Conservation (phyloP, 164 flowering plant species). For the Vitis rotundifolia region DNA sequence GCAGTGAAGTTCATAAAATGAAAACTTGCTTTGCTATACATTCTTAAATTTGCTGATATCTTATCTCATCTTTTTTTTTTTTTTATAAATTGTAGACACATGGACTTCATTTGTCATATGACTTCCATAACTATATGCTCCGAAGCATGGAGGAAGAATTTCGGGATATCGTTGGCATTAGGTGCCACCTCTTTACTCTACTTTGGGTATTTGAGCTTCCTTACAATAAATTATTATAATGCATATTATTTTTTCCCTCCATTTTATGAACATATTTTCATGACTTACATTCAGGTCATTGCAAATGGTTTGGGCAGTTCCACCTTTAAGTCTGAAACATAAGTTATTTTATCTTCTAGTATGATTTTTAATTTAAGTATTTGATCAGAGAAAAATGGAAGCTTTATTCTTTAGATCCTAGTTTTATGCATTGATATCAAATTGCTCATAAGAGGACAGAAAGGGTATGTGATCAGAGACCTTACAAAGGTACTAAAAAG, state of each 20-base stretch:
- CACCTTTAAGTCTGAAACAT: too few relatives aligned
- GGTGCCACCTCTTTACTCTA: slow-evolving; percentile 36
- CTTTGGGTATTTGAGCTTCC: background rate
- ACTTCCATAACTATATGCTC: slow-evolving; percentile 86
- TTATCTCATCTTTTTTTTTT: background rate
- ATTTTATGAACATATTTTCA: background rate
- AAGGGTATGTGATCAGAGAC: too few relatives aligned
- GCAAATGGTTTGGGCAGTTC: too few relatives aligned
- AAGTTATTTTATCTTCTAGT: too few relatives aligned
- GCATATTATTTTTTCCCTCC: background rate
- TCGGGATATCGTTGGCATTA: slow-evolving; percentile 84
- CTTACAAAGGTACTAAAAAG: too few relatives aligned
- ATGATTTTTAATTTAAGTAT: too few relatives aligned
- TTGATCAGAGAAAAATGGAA: too few relatives aligned
- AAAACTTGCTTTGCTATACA: background rate
- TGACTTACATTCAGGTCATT: background rate
- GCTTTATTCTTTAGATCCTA: too few relatives aligned
- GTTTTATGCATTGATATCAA: too few relatives aligned
- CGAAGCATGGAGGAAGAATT: slow-evolving; percentile 98
- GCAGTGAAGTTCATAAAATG: background rate
- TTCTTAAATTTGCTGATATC: background rate
- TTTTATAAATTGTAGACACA: slow-evolving; percentile 56
- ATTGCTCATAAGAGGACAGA: too few relatives aligned
- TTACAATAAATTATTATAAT: background rate
- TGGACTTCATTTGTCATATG: slow-evolving; percentile 73